Conservation (phyloP, 257 asterid species). For the Nicotiana obtusifolia region DNA sequence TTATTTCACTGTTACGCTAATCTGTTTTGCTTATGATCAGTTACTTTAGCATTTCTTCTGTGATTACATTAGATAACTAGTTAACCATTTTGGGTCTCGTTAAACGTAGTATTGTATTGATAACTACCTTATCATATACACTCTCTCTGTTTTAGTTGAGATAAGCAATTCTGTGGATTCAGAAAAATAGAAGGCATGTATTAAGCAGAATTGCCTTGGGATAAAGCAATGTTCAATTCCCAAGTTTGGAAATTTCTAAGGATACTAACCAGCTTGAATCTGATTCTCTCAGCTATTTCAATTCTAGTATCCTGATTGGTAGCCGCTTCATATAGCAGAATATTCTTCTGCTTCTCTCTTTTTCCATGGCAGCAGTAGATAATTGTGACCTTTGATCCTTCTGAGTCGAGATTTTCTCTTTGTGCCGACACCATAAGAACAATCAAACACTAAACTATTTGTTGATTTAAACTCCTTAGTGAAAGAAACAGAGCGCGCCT, state of each 20-base stretch:
- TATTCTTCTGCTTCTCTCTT: not conserved
- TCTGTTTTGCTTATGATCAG: not conserved
- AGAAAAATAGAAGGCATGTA: too few relatives aligned
- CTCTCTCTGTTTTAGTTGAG: not conserved
- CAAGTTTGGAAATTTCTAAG: not conserved
- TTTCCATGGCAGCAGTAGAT: not conserved
- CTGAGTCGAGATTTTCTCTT: too few relatives aligned
- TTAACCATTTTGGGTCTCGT: not conserved
- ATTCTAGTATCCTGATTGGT: not conserved
- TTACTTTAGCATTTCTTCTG: not conserved
- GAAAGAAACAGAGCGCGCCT: too few relatives aligned
- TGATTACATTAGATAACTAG: not conserved
- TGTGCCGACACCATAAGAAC: too few relatives aligned
- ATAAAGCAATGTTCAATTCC: too few relatives aligned
- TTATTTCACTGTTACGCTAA: not conserved
- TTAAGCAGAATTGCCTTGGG: too few relatives aligned
- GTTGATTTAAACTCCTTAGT: too few relatives aligned
- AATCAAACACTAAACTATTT: too few relatives aligned
- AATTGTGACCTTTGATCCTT: too few relatives aligned
- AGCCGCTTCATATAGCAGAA: too few relatives aligned
- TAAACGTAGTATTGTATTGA: not conserved
- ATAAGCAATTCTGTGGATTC: too few relatives aligned
- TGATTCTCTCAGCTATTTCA: not conserved
- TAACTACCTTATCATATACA: not conserved
- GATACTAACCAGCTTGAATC: not conserved